These are phyloP conservation scores for Coemansia sp. DNA, from an alignment of 192 early-diverging fungal genomes.

Conservation along the genomic window DNA sequence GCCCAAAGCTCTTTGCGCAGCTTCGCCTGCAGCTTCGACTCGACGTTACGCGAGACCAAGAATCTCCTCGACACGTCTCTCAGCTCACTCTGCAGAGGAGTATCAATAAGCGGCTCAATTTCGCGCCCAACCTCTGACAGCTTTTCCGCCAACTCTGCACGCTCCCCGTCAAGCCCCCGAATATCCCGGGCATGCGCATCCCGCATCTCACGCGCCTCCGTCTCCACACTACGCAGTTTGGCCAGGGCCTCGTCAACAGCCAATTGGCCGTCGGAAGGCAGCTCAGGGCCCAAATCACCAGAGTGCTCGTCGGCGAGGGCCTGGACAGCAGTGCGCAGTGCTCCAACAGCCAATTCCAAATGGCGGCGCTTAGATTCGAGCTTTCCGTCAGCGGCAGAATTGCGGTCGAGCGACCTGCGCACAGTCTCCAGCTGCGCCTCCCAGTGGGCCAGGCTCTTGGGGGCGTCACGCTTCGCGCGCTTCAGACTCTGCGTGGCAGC, in stretches of 20 bases:
- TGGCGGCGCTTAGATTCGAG: constrained; percentile 6
- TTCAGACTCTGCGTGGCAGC: constrained; percentile 15
- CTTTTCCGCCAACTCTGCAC: constrained; percentile 14
- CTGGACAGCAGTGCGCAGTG: background rate
- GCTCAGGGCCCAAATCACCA: background rate
- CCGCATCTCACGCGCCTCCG: constrained; percentile 12
- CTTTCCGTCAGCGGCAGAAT: constrained; percentile 6
- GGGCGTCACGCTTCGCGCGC: constrained; percentile 23
- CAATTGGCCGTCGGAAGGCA: background rate
- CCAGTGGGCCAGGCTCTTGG: constrained; percentile 22
- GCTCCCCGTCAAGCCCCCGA: constrained; percentile 26
- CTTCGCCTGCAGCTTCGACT: constrained; percentile 14
- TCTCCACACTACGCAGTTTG: constrained; percentile 14
- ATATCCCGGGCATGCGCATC: constrained; percentile 15
- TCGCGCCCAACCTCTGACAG: constrained; percentile 8
- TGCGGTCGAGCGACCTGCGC: constrained; percentile 5
- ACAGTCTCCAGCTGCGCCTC: constrained; percentile 33
- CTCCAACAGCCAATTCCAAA: constrained; percentile 15
- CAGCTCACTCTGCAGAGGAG: constrained; percentile 20
- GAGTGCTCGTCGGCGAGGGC: background rate
- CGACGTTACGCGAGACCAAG: background rate
- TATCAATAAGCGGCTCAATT: constrained; percentile 16
- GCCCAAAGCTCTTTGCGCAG: constrained; percentile 9
- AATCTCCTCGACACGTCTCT: constrained; percentile 10
- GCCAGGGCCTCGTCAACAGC: constrained; percentile 9